Base-by-base conservation (phyloP, 2,329 filamentous ascomycete species). In the Talaromyces sp. region DNA sequence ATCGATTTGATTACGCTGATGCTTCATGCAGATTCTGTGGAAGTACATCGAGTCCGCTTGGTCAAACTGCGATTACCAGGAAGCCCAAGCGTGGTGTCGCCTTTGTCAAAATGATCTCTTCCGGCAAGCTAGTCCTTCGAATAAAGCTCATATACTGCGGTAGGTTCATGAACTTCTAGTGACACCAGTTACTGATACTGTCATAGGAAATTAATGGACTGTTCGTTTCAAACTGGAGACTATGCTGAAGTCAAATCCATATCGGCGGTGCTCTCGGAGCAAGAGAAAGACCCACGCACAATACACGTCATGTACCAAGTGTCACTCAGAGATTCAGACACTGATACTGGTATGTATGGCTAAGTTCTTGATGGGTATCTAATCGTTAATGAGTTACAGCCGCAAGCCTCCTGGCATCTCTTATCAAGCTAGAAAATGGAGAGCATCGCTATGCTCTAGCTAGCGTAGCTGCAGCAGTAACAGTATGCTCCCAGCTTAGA, bases 291-390 rank as follows among this genome's bases (percentile, higher is more conserved):
- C 9, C 80, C 84, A 0, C 78, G 87, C 65, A 90, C 88, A 2
- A 79, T 82, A 36, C 94, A 90, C 67, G 70, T 95, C 25, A 83
- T 89, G 74, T 95, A 90, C 72, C 91, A 89, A 67, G 78, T 87
- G 17, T 84, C 88, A 0, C 71, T 94, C 2, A 78, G 39, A 9
- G 31, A 59, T 19, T 37, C 19, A 2, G 28, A 56, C 17, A 43
- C 28, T 28, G 17, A 33, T 19, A 39, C 7, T 28, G 57, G 57
- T 59, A 50, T 21, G 28, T 10, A 5, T 35, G 33, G 8, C 28
- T 52, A n/a, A 1, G 8, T 15, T 22, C 1, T 2, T 48, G 28
- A 19, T 7, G 13, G 6, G 4, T 35, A 22, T 5, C 9, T 31
- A 4, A 35, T 7, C 7, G 6, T 31, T 46, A 43, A 46, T 22